Evolutionary conservation across 441 rosid species (phyloP).

Genomic region (Sinapis alba): DNA sequence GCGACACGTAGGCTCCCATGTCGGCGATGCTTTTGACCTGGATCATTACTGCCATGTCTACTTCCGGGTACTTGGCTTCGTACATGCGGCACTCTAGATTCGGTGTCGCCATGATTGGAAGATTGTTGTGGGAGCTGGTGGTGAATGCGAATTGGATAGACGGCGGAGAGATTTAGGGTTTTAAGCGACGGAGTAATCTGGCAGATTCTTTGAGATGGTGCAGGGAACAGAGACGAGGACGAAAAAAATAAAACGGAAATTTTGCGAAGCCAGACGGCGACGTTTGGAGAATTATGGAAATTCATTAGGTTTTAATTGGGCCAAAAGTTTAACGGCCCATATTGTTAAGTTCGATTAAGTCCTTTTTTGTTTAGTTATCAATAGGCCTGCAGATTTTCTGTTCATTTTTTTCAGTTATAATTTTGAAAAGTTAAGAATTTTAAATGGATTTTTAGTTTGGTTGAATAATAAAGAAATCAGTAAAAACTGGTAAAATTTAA

Average conservation of each 20-base stretch:
- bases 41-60: conserved; percentile 98
- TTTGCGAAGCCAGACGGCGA: neutral
- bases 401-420: no score
- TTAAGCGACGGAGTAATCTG: neutral
- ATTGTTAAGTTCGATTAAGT: neutral
- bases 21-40: conserved; percentile 97
- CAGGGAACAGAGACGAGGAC: neutral
- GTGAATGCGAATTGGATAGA: no score
- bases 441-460: no score
- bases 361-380: neutral
- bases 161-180: neutral
- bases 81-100: conserved; percentile 97
- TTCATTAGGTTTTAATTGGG: neutral
- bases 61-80: conserved; percentile 89
- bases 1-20: conserved; percentile 95
- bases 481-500: no score
- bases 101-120: conserved; percentile 54
- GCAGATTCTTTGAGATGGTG: neutral
- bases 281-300: neutral
- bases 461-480: no score
- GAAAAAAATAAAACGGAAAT: neutral
- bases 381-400: no score
- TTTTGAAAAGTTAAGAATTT: no score
- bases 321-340: neutral
- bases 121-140: no score